These are phyloP conservation scores for Citrus glauca DNA, from an alignment of 345 rosid species.

Conservation along the genomic window DNA sequence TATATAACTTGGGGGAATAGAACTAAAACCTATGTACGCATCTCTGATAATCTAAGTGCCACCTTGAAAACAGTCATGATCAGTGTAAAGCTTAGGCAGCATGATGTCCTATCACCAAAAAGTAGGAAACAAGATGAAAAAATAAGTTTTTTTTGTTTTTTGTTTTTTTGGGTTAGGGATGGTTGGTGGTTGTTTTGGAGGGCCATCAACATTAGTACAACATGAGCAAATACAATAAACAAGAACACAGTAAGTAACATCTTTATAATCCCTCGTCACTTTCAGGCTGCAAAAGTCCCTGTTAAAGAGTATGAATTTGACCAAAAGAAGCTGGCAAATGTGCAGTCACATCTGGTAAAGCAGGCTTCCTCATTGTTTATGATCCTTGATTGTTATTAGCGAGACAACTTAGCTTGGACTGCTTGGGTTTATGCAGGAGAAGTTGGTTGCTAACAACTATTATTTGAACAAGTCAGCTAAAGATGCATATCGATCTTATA, in stretches of 20 bases:
- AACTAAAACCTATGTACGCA: background rate
- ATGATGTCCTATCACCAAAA: background rate
- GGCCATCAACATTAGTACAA: background rate
- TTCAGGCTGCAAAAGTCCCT: constrained; percentile 87
- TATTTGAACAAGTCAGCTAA: constrained; percentile 81
- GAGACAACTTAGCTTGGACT: constrained; percentile 1
- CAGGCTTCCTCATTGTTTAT: background rate
- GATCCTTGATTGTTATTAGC: background rate
- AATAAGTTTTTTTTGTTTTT: too few relatives aligned
- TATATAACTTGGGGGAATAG: background rate
- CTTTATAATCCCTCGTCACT: background rate
- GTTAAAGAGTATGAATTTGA: constrained; percentile 87
- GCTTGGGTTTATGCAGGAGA: constrained; percentile 60
- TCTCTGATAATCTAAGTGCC: background rate
- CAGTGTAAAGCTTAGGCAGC: background rate
- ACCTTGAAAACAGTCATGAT: background rate
- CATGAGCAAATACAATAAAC: background rate
- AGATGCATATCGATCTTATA: constrained; percentile 93
- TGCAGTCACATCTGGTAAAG: constrained; percentile 82
- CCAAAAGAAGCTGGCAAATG: constrained; percentile 76
- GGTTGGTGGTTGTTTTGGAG: background rate
- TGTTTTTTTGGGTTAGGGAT: too few relatives aligned
- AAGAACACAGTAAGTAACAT: background rate
- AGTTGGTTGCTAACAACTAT: constrained; percentile 64
- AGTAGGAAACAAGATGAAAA: background rate